These are phyloP conservation scores for Boletus mariae DNA, from an alignment of 1,284 basidiomycete species.

Conservation along the genomic window DNA sequence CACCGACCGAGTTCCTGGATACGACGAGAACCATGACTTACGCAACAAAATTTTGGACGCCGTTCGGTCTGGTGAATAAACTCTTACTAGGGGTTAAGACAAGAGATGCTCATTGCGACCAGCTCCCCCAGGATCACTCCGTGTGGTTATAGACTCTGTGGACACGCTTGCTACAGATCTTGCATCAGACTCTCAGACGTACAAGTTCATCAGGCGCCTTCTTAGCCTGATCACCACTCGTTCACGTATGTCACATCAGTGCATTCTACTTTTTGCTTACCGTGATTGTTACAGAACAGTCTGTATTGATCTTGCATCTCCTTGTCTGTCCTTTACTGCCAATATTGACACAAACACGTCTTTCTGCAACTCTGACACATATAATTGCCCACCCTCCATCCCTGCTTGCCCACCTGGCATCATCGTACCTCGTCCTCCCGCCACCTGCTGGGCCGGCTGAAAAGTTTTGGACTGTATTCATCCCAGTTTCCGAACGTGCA, in stretches of 20 bases:
- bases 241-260: constrained; percentile 38
- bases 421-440: constrained; percentile 63
- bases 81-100: neutral
- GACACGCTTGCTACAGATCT: constrained; percentile 60
- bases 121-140: constrained; percentile 45
- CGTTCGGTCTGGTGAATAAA: constrained; percentile 44
- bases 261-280: constrained; percentile 7
- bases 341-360: constrained; percentile 55
- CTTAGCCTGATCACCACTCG: constrained; percentile 42
- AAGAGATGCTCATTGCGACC: constrained; percentile 11
- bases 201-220: constrained; percentile 47
- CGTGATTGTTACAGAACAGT: constrained; percentile 42
- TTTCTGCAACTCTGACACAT: constrained; percentile 65
- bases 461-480: constrained; percentile 74
- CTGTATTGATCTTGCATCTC: constrained; percentile 65
- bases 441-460: constrained; percentile 57
- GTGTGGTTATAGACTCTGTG: constrained; percentile 63
- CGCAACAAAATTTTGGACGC: constrained; percentile 40
- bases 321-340: constrained; percentile 51
- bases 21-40: constrained; percentile 37
- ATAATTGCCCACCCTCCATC: constrained; percentile 63
- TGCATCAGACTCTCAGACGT: constrained; percentile 50
- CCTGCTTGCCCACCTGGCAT: constrained; percentile 60
- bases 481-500: constrained; percentile 58
- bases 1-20: constrained; percentile 53